Base-by-base conservation (phyloP, 805 yeast species). In the Starmerella floris region DNA sequence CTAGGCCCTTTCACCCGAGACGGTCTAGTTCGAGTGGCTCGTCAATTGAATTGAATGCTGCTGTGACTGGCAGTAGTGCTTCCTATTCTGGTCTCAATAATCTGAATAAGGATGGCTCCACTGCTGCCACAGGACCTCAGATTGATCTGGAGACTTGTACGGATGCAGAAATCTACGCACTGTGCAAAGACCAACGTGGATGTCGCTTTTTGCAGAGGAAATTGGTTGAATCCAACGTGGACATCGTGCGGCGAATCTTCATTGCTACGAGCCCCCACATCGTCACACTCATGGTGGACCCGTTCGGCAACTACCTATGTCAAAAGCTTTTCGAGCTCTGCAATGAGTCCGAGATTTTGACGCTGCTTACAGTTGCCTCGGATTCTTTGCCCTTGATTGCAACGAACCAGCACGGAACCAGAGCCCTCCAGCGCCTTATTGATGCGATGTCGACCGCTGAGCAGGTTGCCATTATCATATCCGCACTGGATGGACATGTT, bases 161-260 rank as follows among this genome's bases (percentile, higher is more conserved):
- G 17, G 42, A 43, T 17, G 60, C 57, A 36, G 85, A 83, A 48
- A 79, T 88, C 41, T 81, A 74, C 56, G 70, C 82, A 1, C 67
- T 91, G 49, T 87, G 97, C 64, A 83, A 79, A 56, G 98, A 88
- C 59, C 97, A 88, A 63, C 95, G 88, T 58, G 97, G 98, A 8
- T 88, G 97, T 59, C 70, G 98, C 45, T 85, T 82, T 59, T 65
- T 88, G 49, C 98, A 88, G 62, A 75, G 80, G 49, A 94, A 85
- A 59, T 68, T 91, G 51, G 94, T 84, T 53, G 59, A 67, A 43
- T 45, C 51, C 16, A 58, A 59, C 38, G 59, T 61, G 3, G 49
- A 38, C n/a, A 51, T 60, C 25, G 40, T 59, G 28, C 46, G 51
- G 25, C 65, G 76, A 56, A 83, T 91, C 37, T 87, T 84, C 62